Percentiles rank a stretch among this genome's conserved stretches.
These are phyloP conservation scores for Diospyros kaki DNA, from an alignment of 148 eudicot species.

Conservation along the genomic window DNA sequence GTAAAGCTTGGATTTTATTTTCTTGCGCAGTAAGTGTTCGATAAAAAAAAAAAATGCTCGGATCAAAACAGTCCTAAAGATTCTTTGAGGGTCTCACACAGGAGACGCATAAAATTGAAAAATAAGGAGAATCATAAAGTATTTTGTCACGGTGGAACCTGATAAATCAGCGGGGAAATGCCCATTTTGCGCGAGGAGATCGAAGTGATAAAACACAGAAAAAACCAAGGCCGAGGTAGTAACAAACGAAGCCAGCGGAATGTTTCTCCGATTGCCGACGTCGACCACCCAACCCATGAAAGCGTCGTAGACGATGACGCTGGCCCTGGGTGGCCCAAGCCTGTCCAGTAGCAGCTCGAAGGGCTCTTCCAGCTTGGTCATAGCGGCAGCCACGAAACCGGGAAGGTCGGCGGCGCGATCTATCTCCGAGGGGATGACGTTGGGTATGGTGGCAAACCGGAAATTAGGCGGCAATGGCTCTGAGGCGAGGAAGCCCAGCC, in stretches of 20 bases:
- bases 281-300: conserved; percentile 28
- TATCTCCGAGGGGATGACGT: conserved; percentile 35
- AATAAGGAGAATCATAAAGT: too few relatives aligned
- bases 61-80: too few relatives aligned
- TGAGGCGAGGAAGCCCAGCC: conserved; percentile 21
- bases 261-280: conserved; percentile 23
- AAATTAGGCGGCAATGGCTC: conserved; percentile 17
- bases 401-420: conserved; percentile 21
- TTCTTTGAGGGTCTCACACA: too few relatives aligned
- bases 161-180: conserved; percentile 21
- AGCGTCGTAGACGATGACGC: conserved; percentile 28
- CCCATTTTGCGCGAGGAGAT: conserved; percentile 18
- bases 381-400: conserved; percentile 21
- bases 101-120: too few relatives aligned
- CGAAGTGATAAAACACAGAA: conserved; percentile 22
- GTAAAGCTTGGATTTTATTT: too few relatives aligned
- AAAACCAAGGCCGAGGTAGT: conserved; percentile 24
- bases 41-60: too few relatives aligned
- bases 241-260: conserved; percentile 37
- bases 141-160: background rate
- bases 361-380: conserved; percentile 25
- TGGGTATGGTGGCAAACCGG: conserved; percentile 22
- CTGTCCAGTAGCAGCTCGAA: conserved; percentile 27
- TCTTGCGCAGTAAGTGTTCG: too few relatives aligned
- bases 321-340: conserved; percentile 12